These are phyloP conservation scores for Ophioceras dolichostomum DNA, from an alignment of 2,329 filamentous ascomycete genomes.

Conservation along the genomic window DNA sequence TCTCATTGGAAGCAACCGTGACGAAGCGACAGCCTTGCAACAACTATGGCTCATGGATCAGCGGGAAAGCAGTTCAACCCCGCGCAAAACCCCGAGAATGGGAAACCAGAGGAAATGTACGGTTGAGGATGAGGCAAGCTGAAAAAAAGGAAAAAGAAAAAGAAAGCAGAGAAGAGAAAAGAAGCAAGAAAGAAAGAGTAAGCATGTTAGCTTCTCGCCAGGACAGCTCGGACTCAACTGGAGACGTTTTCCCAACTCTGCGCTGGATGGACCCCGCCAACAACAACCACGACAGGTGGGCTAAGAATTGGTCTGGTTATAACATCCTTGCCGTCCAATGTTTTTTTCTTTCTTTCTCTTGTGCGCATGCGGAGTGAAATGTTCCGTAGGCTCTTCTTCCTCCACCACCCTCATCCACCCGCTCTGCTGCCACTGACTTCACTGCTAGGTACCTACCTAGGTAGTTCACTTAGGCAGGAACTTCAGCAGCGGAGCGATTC, in stretches of 20 bases:
- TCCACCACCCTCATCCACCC: background rate
- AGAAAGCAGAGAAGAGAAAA: background rate
- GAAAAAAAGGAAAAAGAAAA: background rate
- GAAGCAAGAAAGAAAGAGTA: background rate
- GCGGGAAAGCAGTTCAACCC: background rate
- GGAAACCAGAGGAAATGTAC: background rate
- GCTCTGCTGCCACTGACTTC: background rate
- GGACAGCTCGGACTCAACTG: too few species aligned
- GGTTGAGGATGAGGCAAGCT: background rate
- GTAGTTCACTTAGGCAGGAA: conserved; percentile 28
- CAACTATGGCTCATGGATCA: background rate
- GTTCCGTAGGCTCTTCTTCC: too few species aligned
- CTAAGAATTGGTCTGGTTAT: too few species aligned
- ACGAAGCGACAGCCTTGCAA: background rate
- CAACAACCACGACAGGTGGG: too few species aligned
- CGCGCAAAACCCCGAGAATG: background rate
- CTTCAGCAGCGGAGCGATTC: conserved; percentile 39
- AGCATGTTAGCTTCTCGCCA: too few species aligned
- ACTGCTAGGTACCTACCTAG: too few species aligned
- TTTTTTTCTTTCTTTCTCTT: too few species aligned
- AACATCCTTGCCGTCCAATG: too few species aligned
- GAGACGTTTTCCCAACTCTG: too few species aligned
- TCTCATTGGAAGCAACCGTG: background rate
- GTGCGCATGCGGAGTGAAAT: too few species aligned
- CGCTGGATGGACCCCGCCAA: too few species aligned